A percentile compares a stretch with the other conserved stretches of the same genome.
These are phyloP conservation scores for Herpetomonas muscarum DNA, from an alignment of 208 protist species.

Conservation along the genomic window DNA sequence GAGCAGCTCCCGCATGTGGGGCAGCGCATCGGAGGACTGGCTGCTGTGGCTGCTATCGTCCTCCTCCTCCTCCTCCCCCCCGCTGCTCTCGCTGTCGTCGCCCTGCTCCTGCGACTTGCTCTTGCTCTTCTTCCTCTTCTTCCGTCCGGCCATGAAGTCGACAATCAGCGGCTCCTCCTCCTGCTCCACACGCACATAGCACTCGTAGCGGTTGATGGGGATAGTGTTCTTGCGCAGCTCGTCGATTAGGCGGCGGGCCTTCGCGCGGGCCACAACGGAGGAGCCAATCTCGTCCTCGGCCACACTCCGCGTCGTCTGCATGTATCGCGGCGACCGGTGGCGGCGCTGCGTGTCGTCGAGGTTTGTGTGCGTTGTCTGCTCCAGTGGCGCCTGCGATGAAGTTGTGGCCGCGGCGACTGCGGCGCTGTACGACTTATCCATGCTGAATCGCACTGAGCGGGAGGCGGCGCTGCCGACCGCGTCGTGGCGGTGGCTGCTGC, in stretches of 20 bases:
- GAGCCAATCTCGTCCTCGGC: conserved; percentile 60
- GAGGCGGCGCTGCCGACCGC: neutral
- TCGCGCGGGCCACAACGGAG: conserved; percentile 62
- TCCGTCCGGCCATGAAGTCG: neutral
- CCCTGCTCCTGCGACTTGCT: neutral
- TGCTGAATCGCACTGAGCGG: neutral
- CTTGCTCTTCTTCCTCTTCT: neutral
- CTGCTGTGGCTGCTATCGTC: conserved; percentile 3
- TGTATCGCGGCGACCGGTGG: conserved; percentile 8
- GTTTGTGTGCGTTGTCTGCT: no score
- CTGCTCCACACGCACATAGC: conserved; percentile 37
- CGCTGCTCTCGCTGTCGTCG: conserved; percentile 4
- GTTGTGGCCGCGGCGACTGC: neutral
- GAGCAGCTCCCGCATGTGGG: conserved; percentile 25
- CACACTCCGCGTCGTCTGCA: conserved; percentile 28
- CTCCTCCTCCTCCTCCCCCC: conserved; percentile 12
- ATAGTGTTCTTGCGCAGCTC: conserved; percentile 53
- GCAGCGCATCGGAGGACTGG: conserved; percentile 30
- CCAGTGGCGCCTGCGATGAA: neutral
- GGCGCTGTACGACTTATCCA: neutral
- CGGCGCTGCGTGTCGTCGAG: no score
- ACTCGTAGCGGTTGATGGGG: conserved; percentile 73
- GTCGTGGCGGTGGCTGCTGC: neutral
- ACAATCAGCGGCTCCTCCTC: conserved; percentile 19
- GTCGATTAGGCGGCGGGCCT: conserved; percentile 64